Conservation (phyloP, 1,284 basidiomycete species). For the Pholiota adiposa region DNA sequence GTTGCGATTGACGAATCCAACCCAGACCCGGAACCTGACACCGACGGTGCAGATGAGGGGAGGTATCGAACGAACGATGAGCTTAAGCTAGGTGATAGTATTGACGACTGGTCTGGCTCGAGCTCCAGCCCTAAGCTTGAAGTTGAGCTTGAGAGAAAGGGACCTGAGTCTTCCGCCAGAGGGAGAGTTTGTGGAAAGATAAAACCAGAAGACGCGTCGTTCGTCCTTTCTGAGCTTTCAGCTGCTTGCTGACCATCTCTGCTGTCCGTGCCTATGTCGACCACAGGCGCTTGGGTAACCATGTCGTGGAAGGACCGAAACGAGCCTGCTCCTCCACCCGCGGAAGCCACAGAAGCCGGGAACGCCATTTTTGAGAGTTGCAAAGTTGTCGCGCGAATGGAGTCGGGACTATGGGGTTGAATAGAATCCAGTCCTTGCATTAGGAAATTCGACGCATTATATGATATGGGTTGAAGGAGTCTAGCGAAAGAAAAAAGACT, state of each 20-base stretch:
- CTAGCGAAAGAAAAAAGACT: constrained; percentile 25
- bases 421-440: constrained; percentile 17
- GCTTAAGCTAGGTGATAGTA: constrained; percentile 21
- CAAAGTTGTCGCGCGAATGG: constrained; percentile 70
- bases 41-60: constrained; percentile 18
- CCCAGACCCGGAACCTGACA: constrained; percentile 15
- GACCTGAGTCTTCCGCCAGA: too few relatives aligned
- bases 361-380: constrained; percentile 61
- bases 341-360: constrained; percentile 27
- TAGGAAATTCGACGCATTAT: constrained; percentile 30
- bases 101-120: constrained; percentile 19
- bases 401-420: constrained; percentile 52
- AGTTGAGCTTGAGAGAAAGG: constrained; percentile 13
- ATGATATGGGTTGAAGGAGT: constrained; percentile 43
- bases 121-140: constrained; percentile 18
- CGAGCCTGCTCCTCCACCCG: constrained; percentile 17
- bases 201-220: constrained; percentile 7
- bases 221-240: too few relatives aligned
- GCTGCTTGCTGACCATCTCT: background rate
- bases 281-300: background rate
- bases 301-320: constrained; percentile 25
- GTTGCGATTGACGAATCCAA: constrained; percentile 22
- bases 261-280: background rate
- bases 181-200: constrained; percentile 14
- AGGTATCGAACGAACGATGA: constrained; percentile 22